Conservation (phyloP, 805 yeast species). For the Kodamaea fukazawae region DNA sequence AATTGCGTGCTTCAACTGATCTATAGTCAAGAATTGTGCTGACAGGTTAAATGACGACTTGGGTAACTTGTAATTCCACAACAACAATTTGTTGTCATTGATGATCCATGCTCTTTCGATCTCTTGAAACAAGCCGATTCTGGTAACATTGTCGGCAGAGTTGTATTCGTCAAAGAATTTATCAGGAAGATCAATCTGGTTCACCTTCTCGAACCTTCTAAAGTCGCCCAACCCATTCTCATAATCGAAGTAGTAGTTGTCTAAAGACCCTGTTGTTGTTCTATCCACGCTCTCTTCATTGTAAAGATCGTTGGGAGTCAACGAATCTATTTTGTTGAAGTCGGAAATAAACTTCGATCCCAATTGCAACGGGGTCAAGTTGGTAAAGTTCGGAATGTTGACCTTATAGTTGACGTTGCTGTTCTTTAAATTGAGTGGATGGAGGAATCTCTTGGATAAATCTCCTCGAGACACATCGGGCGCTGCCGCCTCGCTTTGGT, state of each 20-base stretch:
- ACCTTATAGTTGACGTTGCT: constrained; percentile 44
- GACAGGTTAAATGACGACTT: constrained; percentile 45
- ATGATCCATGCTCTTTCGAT: constrained; percentile 83
- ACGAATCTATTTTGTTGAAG: constrained; percentile 57
- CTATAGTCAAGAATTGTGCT: constrained; percentile 70
- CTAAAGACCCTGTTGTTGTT: constrained; percentile 41
- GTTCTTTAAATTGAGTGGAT: constrained; percentile 33
- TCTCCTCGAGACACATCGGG: constrained; percentile 16
- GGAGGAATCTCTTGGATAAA: constrained; percentile 30
- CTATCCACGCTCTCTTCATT: constrained; percentile 54
- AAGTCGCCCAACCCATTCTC: constrained; percentile 48
- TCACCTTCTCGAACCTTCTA: constrained; percentile 74
- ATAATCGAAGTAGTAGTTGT: constrained; percentile 59
- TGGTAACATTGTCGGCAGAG: constrained; percentile 60
- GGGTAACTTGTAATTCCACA: constrained; percentile 76
- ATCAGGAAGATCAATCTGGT: constrained; percentile 74
- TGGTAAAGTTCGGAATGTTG: constrained; percentile 48
- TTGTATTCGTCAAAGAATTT: constrained; percentile 70
- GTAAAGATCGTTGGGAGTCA: constrained; percentile 55
- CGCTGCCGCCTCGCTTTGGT: constrained; percentile 18
- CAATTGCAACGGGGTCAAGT: constrained; percentile 51
- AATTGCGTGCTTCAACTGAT: constrained; percentile 76
- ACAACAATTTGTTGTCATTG: constrained; percentile 71
- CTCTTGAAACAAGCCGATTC: constrained; percentile 81
- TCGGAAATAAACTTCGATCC: constrained; percentile 64